Base-by-base conservation (phyloP, 352 stramenopile genomes). In the Phytophthora idaei region DNA sequence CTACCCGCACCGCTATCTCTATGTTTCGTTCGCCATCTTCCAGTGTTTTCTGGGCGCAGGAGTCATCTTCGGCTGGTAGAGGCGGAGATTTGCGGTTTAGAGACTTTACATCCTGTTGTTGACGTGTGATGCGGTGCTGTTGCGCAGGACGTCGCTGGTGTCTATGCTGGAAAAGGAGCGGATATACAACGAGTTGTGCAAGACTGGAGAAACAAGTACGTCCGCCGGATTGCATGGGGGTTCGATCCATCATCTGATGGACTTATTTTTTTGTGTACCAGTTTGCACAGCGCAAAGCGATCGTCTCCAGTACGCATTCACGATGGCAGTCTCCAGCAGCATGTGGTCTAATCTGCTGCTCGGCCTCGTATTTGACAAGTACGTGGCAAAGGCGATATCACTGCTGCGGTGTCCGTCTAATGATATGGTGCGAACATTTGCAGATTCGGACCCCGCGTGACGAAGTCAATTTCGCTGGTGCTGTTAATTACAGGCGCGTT, bases 261-360 rank as follows among this genome's bases (percentile, higher is more conserved):
- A 50, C 10, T 21, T 21, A 21, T 61, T 34, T 31, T 63, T n/a
- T 39, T 17, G 15, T 59, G 42, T 47, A 2, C 6, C 39, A 89
- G 81, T 87, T 47, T 90, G 81, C 41, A 62, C 69, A 27, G 69
- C 69, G 29, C 81, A 90, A 59, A 90, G 75, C 42, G 76, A 87
- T 51, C 71, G 71, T 32, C 69, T 90, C 7, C 81, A 90, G 49
- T 87, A 82, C 34, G 77, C 77, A 7, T 90, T 87, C 62, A 88
- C 79, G 25, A 84, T 90, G 66, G 75, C 75, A 21, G 77, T 78
- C 3, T 87, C 79, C 17, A 77, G 70, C 55, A 90, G 78, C 57
- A 88, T 90, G 78, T 77, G 64, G 64, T 86, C 81, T 31, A 90
- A 90, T 64, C 70, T 90, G 31, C 54, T 82, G 27, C 75, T 88